Evolutionary conservation across 1,284 basidiomycete species (phyloP).

Genomic region (Chalciporus piperatoides): DNA sequence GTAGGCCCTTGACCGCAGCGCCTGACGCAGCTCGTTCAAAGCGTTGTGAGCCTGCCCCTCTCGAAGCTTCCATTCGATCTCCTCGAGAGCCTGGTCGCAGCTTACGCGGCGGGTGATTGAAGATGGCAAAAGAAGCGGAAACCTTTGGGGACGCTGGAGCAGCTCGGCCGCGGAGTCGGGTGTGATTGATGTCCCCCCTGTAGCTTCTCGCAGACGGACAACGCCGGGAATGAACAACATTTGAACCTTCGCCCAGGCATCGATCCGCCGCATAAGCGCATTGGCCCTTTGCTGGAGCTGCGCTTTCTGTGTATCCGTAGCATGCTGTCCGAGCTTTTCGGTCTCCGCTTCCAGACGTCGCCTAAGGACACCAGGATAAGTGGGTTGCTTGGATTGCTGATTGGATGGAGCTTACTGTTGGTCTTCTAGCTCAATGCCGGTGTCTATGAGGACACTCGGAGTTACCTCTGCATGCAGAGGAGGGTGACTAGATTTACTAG

Average conservation of each 20-base stretch:
- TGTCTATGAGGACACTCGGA: background rate
- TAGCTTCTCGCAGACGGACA: background rate
- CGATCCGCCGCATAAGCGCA: no score
- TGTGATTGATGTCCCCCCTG: no score
- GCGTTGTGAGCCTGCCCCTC: slow-evolving; percentile 1
- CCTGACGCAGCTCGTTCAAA: background rate
- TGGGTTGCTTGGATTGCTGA: no score
- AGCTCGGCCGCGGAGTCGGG: no score
- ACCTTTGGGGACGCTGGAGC: background rate
- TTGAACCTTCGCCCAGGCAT: no score
- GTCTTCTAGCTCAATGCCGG: background rate
- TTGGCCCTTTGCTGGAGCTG: background rate
- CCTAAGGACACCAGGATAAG: no score
- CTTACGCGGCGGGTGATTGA: background rate
- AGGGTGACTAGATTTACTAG: background rate
- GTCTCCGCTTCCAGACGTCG: background rate
- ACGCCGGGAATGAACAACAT: no score
- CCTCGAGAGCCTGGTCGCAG: background rate
- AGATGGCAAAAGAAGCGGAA: background rate
- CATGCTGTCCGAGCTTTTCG: background rate
- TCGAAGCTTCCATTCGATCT: slow-evolving; percentile 3
- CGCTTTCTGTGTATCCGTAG: background rate
- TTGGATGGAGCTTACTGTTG: slow-evolving; percentile 8
- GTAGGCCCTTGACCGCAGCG: background rate
- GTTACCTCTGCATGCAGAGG: background rate